Evolutionary conservation across 2,329 filamentous ascomycete species (phyloP), one percentile per base, ranked within the genome.

Genomic region (Periconia digitata): DNA sequence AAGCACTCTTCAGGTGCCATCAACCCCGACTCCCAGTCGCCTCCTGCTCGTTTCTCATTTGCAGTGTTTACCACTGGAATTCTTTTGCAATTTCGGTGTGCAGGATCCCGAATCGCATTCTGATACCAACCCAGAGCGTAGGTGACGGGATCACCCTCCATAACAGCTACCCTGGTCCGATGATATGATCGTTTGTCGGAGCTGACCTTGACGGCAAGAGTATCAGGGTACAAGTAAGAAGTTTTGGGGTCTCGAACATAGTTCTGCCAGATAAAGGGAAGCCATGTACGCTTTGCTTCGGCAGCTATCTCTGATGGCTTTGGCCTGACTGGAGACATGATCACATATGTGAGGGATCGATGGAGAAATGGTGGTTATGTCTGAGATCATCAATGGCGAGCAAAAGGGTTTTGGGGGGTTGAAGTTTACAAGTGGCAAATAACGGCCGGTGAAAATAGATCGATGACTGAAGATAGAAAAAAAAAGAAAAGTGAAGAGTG

Each of bases 21-120:
- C 12, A 81, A 73, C 8, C 80, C 81, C 29, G 76, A 86, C 59
- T 90, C 87, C 88, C 88, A 92, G 64, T 91, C 87, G n/a, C 88
- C 88, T 8, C 88, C 88, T 0, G 87, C 80, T 32, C 86, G 79
- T 63, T 86, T 87, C 66, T 91, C 87, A 71, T 91, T 89, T 40
- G 88, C 88, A 46, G 84, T 81, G 56, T 86, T 89, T 53, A 90
- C 82, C 49, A 89, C 85, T 0, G 85, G 84, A 46, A 89, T 79
- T 37, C 59, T 69, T 51, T 70, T 72, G 48, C 55, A 58, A 27
- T 62, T 49, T 27, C 54, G 36, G 40, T 51, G 58, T 38, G 59
- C 54, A 8, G 46, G 60, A 55, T 63, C 51, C 35, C 69, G 73
- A 40, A 57, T 50, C 17, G 62, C 55, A 43, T 63, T 67, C 39